phyloP scores from a whole-genome alignment of 2,329 filamentous ascomycete species.

The Colletotrichum spaethianum region DNA sequence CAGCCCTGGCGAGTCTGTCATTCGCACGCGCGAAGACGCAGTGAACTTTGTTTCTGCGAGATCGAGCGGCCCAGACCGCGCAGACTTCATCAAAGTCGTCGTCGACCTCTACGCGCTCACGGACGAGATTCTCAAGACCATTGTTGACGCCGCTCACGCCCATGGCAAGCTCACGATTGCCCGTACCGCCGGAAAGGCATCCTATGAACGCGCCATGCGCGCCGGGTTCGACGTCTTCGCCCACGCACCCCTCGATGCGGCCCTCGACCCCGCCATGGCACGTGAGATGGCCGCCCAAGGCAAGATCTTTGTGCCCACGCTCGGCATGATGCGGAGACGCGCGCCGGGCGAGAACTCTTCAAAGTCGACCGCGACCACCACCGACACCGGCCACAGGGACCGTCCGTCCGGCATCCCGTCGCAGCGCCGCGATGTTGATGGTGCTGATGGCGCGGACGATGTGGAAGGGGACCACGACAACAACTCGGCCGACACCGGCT shows the following conservation, averaged over 20 bases:
- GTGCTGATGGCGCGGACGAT: not conserved
- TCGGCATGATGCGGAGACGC: conserved; percentile 43
- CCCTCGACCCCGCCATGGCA: conserved; percentile 43
- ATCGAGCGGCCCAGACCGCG: conserved; percentile 30
- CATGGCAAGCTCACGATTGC: conserved; percentile 46
- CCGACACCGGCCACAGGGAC: not conserved
- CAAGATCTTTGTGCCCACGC: conserved; percentile 48
- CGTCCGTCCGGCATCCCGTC: not conserved
- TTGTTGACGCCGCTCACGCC: conserved; percentile 44
- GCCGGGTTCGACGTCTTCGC: conserved; percentile 49
- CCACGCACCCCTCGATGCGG: conserved; percentile 47
- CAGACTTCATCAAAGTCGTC: conserved; percentile 49
- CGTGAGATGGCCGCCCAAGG: conserved; percentile 40
- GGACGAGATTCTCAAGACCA: conserved; percentile 44
- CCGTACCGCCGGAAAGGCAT: conserved; percentile 45
- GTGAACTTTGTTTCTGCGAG: conserved; percentile 1
- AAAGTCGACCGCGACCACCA: not conserved
- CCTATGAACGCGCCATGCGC: conserved; percentile 46
- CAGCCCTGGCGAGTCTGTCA: conserved; percentile 1
- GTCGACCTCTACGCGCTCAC: conserved; percentile 43
- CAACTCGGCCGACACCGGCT: not conserved
- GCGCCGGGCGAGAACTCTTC: not conserved
- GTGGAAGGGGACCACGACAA: not conserved
- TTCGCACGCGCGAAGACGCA: conserved; percentile 15
- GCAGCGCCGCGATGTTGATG: not conserved